A percentile compares a stretch with the other conserved stretches of the same genome.
Conservation (phyloP, 2,329 filamentous ascomycete genomes). For the Trichoderma sp. region DNA sequence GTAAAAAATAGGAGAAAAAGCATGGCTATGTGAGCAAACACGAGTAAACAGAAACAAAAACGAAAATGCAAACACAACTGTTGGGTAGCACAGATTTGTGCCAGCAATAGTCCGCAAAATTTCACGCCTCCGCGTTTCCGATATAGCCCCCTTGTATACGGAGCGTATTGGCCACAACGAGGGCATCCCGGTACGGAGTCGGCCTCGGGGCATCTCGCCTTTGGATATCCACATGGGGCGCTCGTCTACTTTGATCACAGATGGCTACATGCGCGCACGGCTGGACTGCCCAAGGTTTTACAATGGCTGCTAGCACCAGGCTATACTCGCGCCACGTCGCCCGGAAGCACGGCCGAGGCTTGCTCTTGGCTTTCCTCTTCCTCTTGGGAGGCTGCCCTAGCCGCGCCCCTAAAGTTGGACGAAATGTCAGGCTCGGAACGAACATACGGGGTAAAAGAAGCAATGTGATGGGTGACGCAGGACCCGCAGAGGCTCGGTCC, state of each 20-base stretch:
- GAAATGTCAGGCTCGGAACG: background rate
- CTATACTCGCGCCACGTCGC: background rate
- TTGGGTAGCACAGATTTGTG: background rate
- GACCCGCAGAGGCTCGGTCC: slow-evolving; percentile 1
- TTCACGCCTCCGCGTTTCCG: slow-evolving; percentile 11
- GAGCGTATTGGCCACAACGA: background rate
- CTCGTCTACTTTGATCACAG: background rate
- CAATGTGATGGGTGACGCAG: background rate
- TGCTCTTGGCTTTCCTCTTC: background rate
- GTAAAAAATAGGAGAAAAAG: background rate
- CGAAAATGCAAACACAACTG: background rate
- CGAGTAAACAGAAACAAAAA: background rate
- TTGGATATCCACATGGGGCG: background rate
- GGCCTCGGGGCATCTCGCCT: slow-evolving; percentile 10
- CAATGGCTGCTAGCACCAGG: background rate
- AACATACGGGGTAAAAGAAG: slow-evolving; percentile 6
- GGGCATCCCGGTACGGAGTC: background rate
- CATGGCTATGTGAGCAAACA: background rate
- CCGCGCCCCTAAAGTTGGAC: slow-evolving; percentile 2
- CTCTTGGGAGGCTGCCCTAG: background rate
- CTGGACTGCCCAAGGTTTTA: background rate
- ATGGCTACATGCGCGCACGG: background rate
- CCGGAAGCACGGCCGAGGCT: background rate
- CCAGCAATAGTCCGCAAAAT: background rate
- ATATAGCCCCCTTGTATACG: background rate